Evolutionary conservation across 176 grass and related monocot species (phyloP).

Genomic region (Pontederia crassipes): DNA sequence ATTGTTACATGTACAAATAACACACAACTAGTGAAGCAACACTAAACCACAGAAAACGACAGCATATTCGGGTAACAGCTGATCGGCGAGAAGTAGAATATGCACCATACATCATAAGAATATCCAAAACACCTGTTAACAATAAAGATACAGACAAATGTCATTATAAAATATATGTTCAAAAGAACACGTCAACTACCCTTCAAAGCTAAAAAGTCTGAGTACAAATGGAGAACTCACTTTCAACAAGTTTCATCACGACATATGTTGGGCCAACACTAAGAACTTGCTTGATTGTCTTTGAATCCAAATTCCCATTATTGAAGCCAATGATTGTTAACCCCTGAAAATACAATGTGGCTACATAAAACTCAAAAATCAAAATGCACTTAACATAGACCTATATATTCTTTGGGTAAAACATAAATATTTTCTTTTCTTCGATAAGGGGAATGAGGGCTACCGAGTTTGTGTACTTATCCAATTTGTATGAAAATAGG

Average conservation of each 20-base stretch:
- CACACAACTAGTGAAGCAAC: conserved; percentile 50
- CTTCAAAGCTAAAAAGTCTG: no score
- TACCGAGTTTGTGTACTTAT: no score
- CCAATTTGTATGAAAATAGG: no score
- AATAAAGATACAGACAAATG: background rate
- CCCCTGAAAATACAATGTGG: conserved; percentile 28
- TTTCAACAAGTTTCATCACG: conserved; percentile 73
- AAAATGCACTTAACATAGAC: background rate
- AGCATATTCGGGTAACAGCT: conserved; percentile 67
- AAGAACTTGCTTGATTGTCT: conserved; percentile 48
- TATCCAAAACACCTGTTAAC: conserved; percentile 62
- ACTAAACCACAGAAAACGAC: conserved; percentile 71
- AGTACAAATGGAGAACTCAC: conserved; percentile 28
- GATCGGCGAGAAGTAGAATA: conserved; percentile 86
- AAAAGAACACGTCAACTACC: conserved; percentile 4
- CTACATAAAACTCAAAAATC: background rate
- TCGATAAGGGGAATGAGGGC: no score
- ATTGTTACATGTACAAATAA: conserved; percentile 78
- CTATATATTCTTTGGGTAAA: no score
- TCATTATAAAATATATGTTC: conserved; percentile 3
- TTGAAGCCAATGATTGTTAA: conserved; percentile 89
- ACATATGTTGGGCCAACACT: conserved; percentile 85
- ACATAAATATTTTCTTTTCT: no score
- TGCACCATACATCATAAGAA: conserved; percentile 94
- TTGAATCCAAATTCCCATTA: conserved; percentile 35